Base-by-base conservation (phyloP, 768 basidiomycete species). In the Pulveroboletus frians region DNA sequence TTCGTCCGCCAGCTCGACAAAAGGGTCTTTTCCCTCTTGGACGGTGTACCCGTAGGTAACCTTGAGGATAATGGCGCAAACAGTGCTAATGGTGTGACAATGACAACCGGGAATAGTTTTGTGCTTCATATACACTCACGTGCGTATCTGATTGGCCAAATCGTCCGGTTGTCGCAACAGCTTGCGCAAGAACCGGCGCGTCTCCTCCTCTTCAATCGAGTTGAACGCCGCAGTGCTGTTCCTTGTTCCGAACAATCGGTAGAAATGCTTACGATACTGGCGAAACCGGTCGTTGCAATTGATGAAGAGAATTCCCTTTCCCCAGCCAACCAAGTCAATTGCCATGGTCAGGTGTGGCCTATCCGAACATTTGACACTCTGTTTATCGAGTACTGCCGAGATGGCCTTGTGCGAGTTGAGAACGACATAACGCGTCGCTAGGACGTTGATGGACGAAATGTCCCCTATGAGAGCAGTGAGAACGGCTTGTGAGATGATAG, bases 341-440 rank as follows among this genome's bases (percentile, higher is more conserved):
- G 49, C 52, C 63, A 64, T 58, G 23, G 51, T 51, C 15, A 53
- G 9, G 32, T 36, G 39, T 7, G 55, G 55, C 46, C 63, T 56
- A 23, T 63, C 31, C 10, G 79, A 80, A 56, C 79, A 81, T 39
- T 77, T 76, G n/a, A 72, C 58, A 45, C 79, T 74, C 43, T 77
- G 71, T 57, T 73, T 79, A 36, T 80, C 79, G 23, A 83, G 66
- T 18, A 83, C 62, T 45, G 75, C 77, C 9, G 69, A 68, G 30
- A 72, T 70, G 6, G 70, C 73, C 50, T 73, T 67, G 52, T 67
- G 51, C 49, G 72, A 73, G 61, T 76, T 80, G 27, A 84, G 62
- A 46, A 83, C 64, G 40, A 82, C 55, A 59, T 78, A 71, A 8
- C 73, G 69, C 46, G 74, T 73, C 20, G 74, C 71, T 21, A 81